Percentiles rank a stretch among this genome's conserved stretches.
These are phyloP conservation scores for Coniferiporia weirii DNA, from an alignment of 1,284 basidiomycete genomes.

Conservation along the genomic window DNA sequence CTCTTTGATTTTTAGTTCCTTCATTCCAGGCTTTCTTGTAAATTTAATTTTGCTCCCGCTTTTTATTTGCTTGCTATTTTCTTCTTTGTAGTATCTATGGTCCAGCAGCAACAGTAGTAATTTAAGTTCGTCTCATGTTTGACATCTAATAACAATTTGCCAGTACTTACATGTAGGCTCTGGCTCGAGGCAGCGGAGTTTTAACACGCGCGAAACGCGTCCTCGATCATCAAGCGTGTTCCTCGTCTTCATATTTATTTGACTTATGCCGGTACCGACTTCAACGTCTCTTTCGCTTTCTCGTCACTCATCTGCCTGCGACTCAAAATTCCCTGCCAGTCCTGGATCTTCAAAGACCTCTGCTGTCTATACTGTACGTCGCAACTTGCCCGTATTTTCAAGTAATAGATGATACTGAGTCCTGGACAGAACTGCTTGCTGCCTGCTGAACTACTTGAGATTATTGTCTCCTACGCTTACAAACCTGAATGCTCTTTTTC, in stretches of 20 bases:
- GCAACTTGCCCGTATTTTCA: neutral
- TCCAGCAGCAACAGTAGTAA: too few species aligned
- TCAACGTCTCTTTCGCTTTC: neutral
- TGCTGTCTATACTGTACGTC: conserved; percentile 6
- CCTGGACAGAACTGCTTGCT: conserved; percentile 7
- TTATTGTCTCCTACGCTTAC: conserved; percentile 7
- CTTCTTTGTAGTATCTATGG: too few species aligned
- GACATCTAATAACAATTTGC: too few species aligned
- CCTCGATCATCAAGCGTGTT: too few species aligned
- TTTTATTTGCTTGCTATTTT: too few species aligned
- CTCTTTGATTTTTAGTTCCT: neutral
- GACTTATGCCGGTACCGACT: conserved; percentile 9
- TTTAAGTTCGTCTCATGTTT: too few species aligned
- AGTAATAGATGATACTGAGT: neutral
- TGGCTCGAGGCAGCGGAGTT: too few species aligned
- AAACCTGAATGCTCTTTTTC: conserved; percentile 6
- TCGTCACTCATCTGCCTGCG: conserved; percentile 12
- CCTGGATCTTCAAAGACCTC: neutral
- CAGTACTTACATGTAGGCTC: too few species aligned
- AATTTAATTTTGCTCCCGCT: neutral
- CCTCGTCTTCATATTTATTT: neutral
- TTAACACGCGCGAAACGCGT: too few species aligned
- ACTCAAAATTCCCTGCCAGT: conserved; percentile 8
- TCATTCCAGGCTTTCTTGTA: neutral
- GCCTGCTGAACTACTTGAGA: conserved; percentile 18